Evolutionary conservation across 768 basidiomycete species (phyloP), one percentile per base, ranked within the genome.

Genomic region (Pleurotus citrinopileatus): DNA sequence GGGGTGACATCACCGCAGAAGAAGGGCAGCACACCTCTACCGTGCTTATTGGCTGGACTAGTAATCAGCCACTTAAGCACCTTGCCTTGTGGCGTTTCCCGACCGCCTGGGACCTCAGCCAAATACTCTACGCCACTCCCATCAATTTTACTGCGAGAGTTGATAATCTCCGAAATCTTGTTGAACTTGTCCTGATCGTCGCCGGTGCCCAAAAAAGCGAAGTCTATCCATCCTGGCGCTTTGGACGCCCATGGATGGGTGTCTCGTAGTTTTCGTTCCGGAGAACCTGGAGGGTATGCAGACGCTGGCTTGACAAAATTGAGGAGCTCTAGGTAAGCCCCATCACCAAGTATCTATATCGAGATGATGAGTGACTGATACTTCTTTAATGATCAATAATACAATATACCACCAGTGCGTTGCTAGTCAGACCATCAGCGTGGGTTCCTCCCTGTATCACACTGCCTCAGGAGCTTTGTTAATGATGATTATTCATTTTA

Each of bases 1-100:
- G 84, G 80, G 2, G 86, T 88, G 2, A 87, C 68, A 61, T 90
- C 88, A 10, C 85, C 85, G 60, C 89, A 90, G 65, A 85, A 90
- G 62, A 90, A 90, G 5, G 88, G 87, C 15, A 83, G 64, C 1
- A 61, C 59, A 2, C 77, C 76, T 9, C 67, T 60, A 7, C 51
- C 22, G 23, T 54, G 45, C 17, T 42, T 58, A 28, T 42, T 51
- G 22, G 48, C 61, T 1, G 83, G 72, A 3, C 70, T 65, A 2
- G 72, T 78, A 34, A 87, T 77, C 36, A 83, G 61, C 86, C 87
- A 89, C 60, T 79, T 65, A 42, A 90, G 57, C 10, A 73, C 66
- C 28, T 71, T 67, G 2, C 86, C 86, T 54, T 88, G 84, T 0
- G 73, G 66, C 22, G 82, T 72, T 29, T 66, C 72, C 5, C 89